Evolutionary conservation across 495 filamentous ascomycete genomes (phyloP), one percentile per base, ranked within the genome.

Genomic region (Hypoxylon fragiforme): DNA sequence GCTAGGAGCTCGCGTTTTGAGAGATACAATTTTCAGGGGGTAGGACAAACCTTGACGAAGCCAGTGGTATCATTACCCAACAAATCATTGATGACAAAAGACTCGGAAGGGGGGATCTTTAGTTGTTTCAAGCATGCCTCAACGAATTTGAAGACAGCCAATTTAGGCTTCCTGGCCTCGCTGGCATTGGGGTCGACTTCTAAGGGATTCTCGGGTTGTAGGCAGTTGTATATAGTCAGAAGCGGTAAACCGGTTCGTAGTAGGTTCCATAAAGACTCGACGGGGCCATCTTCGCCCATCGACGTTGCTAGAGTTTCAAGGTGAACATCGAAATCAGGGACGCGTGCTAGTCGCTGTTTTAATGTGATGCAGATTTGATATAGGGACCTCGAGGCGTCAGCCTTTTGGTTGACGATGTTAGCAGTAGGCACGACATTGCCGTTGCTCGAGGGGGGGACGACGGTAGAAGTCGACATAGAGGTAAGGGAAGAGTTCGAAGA

Each of bases 21-120:
- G 34, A 7, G 13, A 53, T 41, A 4, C 15, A 20, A 15, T 28
- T 34, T 43, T 18, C 15, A 31, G 7, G 14, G 30, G 30, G 37
- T 37, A 13, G 15, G 44, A 49, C 78, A 67, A 64, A 90, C 88
- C 82, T 97, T 98, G 45, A 96, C 92, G 67, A 98, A 97, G 1
- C 94, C 94, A 20, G 91, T 96, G 0, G 94, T 98, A 72, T 96
- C 92, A 50, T 91, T 87, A 4, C 90, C 90, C 68, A 94, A 92
- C 2, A 98, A 74, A 68, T 98, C 92, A 47, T 84, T 87, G 56
- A 97, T 87, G 59, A 96, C 83, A 66, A 97, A 98, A 58, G 87
- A 90, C 40, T 97, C 92, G 37, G 85, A 81, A 15, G 89, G 73
- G 9, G 86, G 82, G 34, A 96, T 85, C 12, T 81, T 84, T 24